phyloP scores from a whole-genome alignment of 148 eudicot species.

The Pouteria glomerata region DNA sequence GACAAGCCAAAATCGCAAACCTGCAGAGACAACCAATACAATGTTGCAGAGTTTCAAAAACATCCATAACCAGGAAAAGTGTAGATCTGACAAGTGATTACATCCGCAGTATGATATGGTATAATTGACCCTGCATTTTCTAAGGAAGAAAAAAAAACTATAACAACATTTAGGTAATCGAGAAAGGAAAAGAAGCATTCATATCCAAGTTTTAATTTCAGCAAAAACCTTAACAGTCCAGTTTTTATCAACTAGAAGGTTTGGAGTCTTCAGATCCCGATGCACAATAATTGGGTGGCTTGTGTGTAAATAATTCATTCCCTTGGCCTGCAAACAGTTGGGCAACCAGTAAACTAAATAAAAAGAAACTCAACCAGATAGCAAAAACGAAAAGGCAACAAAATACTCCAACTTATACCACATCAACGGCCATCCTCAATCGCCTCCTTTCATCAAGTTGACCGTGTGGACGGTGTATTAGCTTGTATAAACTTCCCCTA shows the following conservation, averaged over 20 bases:
- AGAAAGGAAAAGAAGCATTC: background rate
- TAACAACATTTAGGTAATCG: background rate
- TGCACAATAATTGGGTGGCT: conserved; percentile 89
- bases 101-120: background rate
- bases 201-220: background rate
- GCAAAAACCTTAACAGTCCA: conserved; percentile 94
- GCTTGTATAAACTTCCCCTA: conserved; percentile 93
- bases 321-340: conserved; percentile 71
- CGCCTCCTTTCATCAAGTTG: conserved; percentile 82
- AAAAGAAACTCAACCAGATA: conserved; percentile 11
- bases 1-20: conserved; percentile 98
- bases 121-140: background rate
- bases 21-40: conserved; percentile 34
- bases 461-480: conserved; percentile 73
- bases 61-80: background rate
- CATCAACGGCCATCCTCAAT: conserved; percentile 94
- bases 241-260: conserved; percentile 93
- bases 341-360: background rate
- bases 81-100: background rate
- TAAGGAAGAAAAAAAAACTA: too few relatives aligned
- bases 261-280: conserved; percentile 94
- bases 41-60: background rate
- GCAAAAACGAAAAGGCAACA: background rate
- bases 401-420: conserved; percentile 45
- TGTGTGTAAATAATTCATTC: conserved; percentile 96